Evolutionary conservation across 2,329 filamentous ascomycete genomes (phyloP), one percentile per base, ranked within the genome.

Genomic region (Rugonectria rugulosa): DNA sequence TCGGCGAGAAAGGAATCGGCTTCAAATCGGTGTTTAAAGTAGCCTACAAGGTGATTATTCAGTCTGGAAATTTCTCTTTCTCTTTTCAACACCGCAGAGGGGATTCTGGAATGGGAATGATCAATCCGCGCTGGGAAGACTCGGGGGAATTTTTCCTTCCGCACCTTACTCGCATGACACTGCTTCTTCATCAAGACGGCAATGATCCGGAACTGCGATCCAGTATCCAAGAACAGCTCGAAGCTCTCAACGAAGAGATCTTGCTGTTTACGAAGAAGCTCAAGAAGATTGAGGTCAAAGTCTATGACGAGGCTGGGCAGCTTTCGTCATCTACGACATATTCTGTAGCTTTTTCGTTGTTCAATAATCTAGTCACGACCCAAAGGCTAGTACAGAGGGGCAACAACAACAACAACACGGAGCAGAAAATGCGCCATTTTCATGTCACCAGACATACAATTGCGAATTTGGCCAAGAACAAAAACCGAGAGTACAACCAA

Each of bases 11-110:
- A 49, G 79, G 79, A 9, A 79, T 82, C 14, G 80, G 79, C 0
- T 82, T 82, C 68, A 82, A 82, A 56, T 80, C 79, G 0, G 77
- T 80, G 1, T 83, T 82, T 57, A 80, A 73, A 62, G 79, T 72
- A 0, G 77, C 79, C 0, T 73, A 67, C 53, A 74, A 72, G 23
- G 79, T 78, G 5, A 72, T 74, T 32, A 78, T 82, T 14, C 72
- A 74, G 19, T 82, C 79, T 1, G 74, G 76, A 0, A 15, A 57
- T 21, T 79, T 75, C 53, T 75, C 74, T 0, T 83, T 83, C 64
- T 73, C 67, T 7, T 80, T 83, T 58, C 63, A 43, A 0, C 75
- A 78, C 38, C 59, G 61, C 1, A 64, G 61, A 3, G 76, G 73
- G 0, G 76, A 80, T 2, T 71, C 73, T 1, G 81, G 81, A 1